A percentile compares a stretch with the other conserved stretches of the same genome.
Conservation (phyloP, 2,329 filamentous ascomycete species). For the Madurella fahalii region DNA sequence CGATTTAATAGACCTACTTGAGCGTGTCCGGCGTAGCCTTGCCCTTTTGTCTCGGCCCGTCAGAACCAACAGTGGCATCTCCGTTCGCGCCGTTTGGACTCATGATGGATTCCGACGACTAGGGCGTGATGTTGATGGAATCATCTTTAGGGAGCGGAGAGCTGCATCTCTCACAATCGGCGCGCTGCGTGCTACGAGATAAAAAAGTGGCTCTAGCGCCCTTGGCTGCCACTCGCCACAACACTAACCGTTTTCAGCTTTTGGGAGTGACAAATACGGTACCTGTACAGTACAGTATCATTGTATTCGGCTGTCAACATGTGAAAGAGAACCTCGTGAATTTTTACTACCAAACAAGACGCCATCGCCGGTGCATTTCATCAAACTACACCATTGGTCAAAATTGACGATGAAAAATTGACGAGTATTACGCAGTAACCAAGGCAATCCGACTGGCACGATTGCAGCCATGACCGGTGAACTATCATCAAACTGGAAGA, state of each 20-base stretch:
- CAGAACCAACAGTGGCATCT: conserved; percentile 53
- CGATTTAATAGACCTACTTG: conserved; percentile 48
- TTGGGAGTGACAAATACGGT: no score
- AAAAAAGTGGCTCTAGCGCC: no score
- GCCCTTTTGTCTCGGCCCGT: conserved; percentile 64
- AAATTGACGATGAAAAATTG: neutral
- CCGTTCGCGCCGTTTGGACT: conserved; percentile 45
- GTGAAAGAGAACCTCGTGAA: no score
- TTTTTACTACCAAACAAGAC: no score
- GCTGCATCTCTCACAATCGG: neutral
- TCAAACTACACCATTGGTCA: no score
- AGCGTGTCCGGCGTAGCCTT: conserved; percentile 82
- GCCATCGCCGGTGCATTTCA: no score
- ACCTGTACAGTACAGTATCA: no score
- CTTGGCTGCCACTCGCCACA: neutral
- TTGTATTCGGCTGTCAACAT: no score
- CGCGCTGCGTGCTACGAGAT: no score
- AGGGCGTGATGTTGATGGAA: conserved; percentile 19
- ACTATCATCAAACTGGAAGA: conserved; percentile 73
- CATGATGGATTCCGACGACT: conserved; percentile 41
- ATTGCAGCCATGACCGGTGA: conserved; percentile 39
- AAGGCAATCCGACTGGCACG: neutral
- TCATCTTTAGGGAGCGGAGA: neutral
- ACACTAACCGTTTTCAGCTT: no score
- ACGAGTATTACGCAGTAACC: neutral